Percentiles rank a stretch among this genome's conserved stretches.
Conservation (phyloP, 83 land plant species). For the Thuja plicata region DNA sequence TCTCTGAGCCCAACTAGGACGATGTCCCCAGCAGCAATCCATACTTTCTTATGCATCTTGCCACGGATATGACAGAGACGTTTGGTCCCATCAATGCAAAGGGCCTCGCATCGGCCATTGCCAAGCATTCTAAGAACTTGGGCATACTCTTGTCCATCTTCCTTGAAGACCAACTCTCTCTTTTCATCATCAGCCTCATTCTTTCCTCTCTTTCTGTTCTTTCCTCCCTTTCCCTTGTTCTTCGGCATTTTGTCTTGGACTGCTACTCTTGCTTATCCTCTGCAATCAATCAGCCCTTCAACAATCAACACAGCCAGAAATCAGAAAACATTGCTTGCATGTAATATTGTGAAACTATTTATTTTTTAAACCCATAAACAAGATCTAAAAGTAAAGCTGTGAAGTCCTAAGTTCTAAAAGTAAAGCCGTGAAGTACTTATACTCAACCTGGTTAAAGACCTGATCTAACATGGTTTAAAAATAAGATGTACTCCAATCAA, state of each 20-base stretch:
- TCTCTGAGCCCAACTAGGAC: conserved; percentile 59
- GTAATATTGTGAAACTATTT: not conserved
- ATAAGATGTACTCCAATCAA: too few relatives aligned
- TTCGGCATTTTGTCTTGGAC: conserved; percentile 58
- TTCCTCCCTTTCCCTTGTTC: conserved; percentile 94
- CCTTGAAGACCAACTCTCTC: conserved; percentile 86
- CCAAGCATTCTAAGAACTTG: conserved; percentile 80
- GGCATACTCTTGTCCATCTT: conserved; percentile 87
- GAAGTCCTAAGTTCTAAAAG: not conserved
- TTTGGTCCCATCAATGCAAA: conserved; percentile 74
- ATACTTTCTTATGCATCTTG: conserved; percentile 91
- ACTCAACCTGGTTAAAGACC: too few relatives aligned
- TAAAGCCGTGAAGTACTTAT: too few relatives aligned
- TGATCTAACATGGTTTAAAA: too few relatives aligned
- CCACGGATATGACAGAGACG: conserved; percentile 83
- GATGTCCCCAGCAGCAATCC: conserved; percentile 76
- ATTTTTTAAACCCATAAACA: not conserved
- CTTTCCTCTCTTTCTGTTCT: conserved; percentile 85
- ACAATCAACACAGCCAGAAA: not conserved
- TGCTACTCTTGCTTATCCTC: conserved; percentile 7
- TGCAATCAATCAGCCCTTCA: not conserved
- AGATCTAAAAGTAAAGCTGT: not conserved
- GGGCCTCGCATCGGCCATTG: conserved; percentile 82
- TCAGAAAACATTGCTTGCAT: not conserved
- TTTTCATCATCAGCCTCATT: conserved; percentile 94